phyloP scores from a whole-genome alignment of 768 basidiomycete species.

The Asterophora lycoperdoides region DNA sequence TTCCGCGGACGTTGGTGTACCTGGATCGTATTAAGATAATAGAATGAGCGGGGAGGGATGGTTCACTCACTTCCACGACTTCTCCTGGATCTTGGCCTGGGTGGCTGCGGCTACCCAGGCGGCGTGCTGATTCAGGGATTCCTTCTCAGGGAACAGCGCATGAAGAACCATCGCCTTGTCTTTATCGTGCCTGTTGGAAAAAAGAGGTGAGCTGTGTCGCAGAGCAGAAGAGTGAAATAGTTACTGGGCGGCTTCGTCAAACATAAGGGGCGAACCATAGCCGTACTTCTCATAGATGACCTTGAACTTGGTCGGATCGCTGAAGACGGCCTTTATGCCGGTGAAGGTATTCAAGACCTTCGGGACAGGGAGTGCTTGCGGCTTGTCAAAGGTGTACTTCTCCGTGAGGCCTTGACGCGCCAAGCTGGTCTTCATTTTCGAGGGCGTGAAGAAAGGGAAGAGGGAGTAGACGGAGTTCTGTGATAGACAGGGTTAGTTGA shows the following conservation, averaged over 20 bases:
- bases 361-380: constrained; percentile 24
- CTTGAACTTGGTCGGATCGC: constrained; percentile 34
- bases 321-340: constrained; percentile 32
- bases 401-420: constrained; percentile 33
- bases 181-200: constrained; percentile 32
- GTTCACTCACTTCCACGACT: constrained; percentile 27
- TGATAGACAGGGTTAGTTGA: too few relatives aligned
- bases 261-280: constrained; percentile 39
- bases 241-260: constrained; percentile 35
- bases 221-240: too few relatives aligned
- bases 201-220: too few relatives aligned
- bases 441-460: constrained; percentile 43
- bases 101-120: constrained; percentile 28
- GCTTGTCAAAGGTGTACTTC: constrained; percentile 41
- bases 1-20: constrained; percentile 2
- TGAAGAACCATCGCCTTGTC: constrained; percentile 29
- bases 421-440: constrained; percentile 30
- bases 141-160: constrained; percentile 33
- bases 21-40: too few relatives aligned
- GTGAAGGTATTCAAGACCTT: constrained; percentile 31
- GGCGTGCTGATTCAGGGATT: constrained; percentile 25
- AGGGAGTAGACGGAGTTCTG: constrained; percentile 18
- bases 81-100: constrained; percentile 27
- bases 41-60: too few relatives aligned
- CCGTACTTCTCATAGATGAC: constrained; percentile 34